Conservation (phyloP, 1,284 basidiomycete species). For the Phaffia rhodozyma region DNA sequence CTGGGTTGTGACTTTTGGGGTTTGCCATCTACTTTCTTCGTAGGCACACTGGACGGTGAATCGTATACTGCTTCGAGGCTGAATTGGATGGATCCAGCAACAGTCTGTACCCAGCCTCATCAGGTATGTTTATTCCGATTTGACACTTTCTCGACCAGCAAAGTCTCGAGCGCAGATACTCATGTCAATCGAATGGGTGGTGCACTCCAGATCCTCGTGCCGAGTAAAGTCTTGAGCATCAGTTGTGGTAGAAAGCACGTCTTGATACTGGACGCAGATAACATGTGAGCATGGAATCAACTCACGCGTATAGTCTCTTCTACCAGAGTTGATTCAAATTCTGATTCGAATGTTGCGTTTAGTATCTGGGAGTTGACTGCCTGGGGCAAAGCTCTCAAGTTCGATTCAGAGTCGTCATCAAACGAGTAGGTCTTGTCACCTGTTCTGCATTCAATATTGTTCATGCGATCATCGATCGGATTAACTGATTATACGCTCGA, state of each 20-base stretch:
- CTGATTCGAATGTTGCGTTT: neutral
- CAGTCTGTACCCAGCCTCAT: neutral
- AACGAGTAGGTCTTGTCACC: neutral
- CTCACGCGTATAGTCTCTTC: too few relatives aligned
- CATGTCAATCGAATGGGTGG: neutral
- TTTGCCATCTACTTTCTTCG: too few relatives aligned
- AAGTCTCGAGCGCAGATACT: neutral
- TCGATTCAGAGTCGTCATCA: neutral
- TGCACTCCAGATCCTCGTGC: neutral
- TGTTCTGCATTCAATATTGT: neutral
- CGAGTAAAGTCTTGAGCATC: neutral
- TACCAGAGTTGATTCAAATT: neutral
- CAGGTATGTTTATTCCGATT: neutral
- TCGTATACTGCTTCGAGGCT: neutral
- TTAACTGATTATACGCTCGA: neutral
- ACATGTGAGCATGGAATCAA: too few relatives aligned
- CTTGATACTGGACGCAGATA: slow-evolving; percentile 1
- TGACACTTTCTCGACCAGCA: too few relatives aligned
- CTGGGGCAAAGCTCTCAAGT: slow-evolving; percentile 11
- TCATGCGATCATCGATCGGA: neutral
- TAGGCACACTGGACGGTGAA: too few relatives aligned
- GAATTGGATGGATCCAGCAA: neutral
- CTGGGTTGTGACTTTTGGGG: too few relatives aligned
- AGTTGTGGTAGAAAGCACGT: slow-evolving; percentile 9
- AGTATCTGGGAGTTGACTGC: slow-evolving; percentile 16